A percentile compares a stretch with the other conserved stretches of the same genome.
Evolutionary conservation across 768 basidiomycete genomes (phyloP).

Genomic region (Mycena sanguinolenta): DNA sequence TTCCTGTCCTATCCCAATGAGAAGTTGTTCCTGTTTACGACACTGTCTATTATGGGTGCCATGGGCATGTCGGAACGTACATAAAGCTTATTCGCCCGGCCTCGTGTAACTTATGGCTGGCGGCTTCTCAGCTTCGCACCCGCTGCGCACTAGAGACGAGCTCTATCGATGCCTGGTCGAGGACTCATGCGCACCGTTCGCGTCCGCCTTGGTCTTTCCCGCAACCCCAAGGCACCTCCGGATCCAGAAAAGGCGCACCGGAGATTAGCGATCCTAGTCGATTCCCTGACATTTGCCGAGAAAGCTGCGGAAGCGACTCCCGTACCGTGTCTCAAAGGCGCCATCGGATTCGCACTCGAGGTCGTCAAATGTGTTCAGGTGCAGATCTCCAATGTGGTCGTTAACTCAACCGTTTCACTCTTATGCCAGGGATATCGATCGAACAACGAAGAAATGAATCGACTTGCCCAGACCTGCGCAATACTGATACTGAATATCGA

Average conservation of each 20-base stretch:
- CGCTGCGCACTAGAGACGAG: background rate
- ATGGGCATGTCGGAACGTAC: too few species aligned
- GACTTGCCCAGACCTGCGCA: constrained; percentile 13
- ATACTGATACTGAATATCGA: constrained; percentile 6
- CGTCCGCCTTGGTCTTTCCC: background rate
- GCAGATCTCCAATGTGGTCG: background rate
- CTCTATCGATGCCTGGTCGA: background rate
- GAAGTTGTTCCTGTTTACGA: too few species aligned
- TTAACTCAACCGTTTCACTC: background rate
- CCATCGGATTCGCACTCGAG: constrained; percentile 2
- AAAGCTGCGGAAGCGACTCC: constrained; percentile 16
- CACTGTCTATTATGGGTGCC: too few species aligned
- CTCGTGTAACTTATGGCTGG: background rate
- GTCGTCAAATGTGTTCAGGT: constrained; percentile 20
- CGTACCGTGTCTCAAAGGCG: constrained; percentile 17
- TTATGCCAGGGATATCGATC: constrained; percentile 10
- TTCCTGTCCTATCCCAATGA: too few species aligned
- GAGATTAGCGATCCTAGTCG: constrained; percentile 12
- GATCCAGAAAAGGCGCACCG: background rate
- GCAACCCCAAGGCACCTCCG: background rate
- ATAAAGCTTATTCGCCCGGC: background rate
- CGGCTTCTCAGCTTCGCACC: background rate
- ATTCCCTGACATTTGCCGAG: constrained; percentile 7
- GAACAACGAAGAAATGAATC: constrained; percentile 23
- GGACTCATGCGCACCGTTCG: background rate